Conservation (phyloP, 441 rosid genomes). For the Populus tomentosa region DNA sequence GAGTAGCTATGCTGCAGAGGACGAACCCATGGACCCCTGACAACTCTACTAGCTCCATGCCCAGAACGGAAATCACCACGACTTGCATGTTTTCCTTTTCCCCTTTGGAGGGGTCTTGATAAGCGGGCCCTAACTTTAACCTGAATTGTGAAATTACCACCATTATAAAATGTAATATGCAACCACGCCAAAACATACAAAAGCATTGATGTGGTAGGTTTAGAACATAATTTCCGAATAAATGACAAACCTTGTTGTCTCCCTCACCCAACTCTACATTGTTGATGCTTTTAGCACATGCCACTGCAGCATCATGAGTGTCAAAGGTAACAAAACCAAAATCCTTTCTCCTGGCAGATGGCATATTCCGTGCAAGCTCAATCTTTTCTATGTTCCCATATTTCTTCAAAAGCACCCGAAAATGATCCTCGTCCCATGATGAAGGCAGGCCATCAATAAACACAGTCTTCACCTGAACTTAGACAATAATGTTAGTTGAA, state of each 20-base stretch:
- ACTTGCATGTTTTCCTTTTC: constrained; percentile 55
- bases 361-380: constrained; percentile 98
- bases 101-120: constrained; percentile 91
- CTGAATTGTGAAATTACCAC: constrained; percentile 33
- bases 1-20: constrained; percentile 48
- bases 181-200: constrained; percentile 5
- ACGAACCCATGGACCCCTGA: constrained; percentile 67
- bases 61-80: constrained; percentile 61
- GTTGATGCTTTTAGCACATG: constrained; percentile 86
- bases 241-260: constrained; percentile 56
- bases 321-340: constrained; percentile 96
- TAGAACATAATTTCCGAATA: constrained; percentile 5
- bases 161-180: constrained; percentile 5
- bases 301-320: constrained; percentile 86
- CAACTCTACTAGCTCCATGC: constrained; percentile 54
- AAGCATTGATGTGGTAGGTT: neutral
- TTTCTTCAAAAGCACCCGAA: constrained; percentile 56
- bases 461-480: constrained; percentile 77
- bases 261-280: constrained; percentile 89
- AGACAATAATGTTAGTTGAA: constrained; percentile 15
- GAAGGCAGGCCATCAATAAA: constrained; percentile 89
- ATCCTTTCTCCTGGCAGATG: constrained; percentile 94
- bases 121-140: constrained; percentile 94
- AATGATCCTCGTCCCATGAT: constrained; percentile 90
- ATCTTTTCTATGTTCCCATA: constrained; percentile 83